Conservation (phyloP, 495 filamentous ascomycete genomes). For the Trypethelium eluteriae region DNA sequence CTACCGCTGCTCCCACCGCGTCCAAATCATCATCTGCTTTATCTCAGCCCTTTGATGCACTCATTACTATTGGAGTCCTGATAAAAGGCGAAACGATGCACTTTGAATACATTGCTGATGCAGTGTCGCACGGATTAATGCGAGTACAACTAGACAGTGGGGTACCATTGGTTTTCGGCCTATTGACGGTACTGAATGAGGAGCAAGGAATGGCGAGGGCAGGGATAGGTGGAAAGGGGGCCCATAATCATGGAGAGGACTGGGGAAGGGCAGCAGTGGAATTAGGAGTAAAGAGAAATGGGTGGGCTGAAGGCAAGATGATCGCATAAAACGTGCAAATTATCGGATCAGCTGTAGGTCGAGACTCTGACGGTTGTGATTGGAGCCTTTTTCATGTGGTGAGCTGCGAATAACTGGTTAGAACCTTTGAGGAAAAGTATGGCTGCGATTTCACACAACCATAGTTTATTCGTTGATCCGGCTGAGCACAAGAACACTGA, state of each 20-base stretch:
- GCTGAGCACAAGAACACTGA: no score
- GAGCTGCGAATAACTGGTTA: no score
- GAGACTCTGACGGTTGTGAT: no score
- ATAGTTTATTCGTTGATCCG: no score
- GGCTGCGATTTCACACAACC: no score
- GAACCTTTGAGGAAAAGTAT: no score
- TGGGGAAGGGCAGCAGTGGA: constrained; percentile 60
- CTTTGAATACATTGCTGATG: constrained; percentile 95
- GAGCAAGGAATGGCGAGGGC: constrained; percentile 81
- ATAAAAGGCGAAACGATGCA: constrained; percentile 99
- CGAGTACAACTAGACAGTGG: constrained; percentile 81
- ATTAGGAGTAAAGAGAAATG: constrained; percentile 60
- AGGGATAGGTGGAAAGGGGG: constrained; percentile 49
- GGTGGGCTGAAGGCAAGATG: constrained; percentile 55
- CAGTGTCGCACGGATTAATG: constrained; percentile 86
- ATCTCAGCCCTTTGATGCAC: constrained; percentile 71
- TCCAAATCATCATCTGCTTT: constrained; percentile 33
- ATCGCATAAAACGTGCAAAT: not conserved
- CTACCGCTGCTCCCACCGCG: constrained; percentile 14
- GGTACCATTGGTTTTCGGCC: constrained; percentile 83
- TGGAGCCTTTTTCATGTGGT: no score
- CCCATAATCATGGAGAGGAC: constrained; percentile 36
- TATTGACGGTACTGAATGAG: constrained; percentile 82
- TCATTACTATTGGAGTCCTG: constrained; percentile 90
- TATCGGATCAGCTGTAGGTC: no score